Percentiles rank a stretch among this genome's conserved stretches.
These are phyloP conservation scores for Pleurotus cornucopiae DNA, from an alignment of 768 basidiomycete genomes.

Conservation along the genomic window DNA sequence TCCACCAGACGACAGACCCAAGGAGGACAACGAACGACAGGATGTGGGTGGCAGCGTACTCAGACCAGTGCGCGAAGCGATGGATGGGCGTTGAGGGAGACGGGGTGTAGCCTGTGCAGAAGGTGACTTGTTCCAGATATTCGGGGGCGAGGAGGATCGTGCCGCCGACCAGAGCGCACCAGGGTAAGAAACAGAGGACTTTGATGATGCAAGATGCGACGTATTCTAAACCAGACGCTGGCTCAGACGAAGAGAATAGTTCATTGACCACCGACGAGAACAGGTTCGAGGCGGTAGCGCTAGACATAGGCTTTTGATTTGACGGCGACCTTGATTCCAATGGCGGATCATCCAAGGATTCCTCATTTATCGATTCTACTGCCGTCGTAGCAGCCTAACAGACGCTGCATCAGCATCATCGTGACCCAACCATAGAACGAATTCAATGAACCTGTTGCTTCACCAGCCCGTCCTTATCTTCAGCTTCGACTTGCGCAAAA, in stretches of 20 bases:
- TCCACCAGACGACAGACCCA: constrained; percentile 21
- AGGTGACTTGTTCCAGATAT: constrained; percentile 31
- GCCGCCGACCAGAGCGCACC: constrained; percentile 41
- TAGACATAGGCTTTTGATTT: background rate
- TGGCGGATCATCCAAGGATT: too few species aligned
- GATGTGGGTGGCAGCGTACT: constrained; percentile 32
- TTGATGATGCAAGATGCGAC: constrained; percentile 18
- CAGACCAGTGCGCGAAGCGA: constrained; percentile 38
- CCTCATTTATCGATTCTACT: too few species aligned
- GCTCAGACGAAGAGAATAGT: background rate
- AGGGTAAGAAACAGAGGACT: constrained; percentile 35
- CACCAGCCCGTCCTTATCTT: too few species aligned
- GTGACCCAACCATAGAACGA: too few species aligned
- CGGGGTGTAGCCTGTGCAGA: constrained; percentile 26
- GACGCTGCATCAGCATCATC: too few species aligned
- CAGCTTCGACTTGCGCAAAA: background rate
- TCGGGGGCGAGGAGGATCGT: constrained; percentile 33
- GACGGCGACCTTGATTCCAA: too few species aligned
- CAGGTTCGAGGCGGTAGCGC: background rate
- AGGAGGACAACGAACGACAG: constrained; percentile 31
- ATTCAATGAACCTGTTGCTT: too few species aligned
- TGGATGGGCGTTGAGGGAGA: constrained; percentile 25
- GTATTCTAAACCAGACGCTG: constrained; percentile 5
- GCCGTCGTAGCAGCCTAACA: too few species aligned
- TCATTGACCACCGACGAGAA: background rate